Evolutionary conservation across 129 eudicot species (phyloP).

Genomic region (Tagetes patula): DNA sequence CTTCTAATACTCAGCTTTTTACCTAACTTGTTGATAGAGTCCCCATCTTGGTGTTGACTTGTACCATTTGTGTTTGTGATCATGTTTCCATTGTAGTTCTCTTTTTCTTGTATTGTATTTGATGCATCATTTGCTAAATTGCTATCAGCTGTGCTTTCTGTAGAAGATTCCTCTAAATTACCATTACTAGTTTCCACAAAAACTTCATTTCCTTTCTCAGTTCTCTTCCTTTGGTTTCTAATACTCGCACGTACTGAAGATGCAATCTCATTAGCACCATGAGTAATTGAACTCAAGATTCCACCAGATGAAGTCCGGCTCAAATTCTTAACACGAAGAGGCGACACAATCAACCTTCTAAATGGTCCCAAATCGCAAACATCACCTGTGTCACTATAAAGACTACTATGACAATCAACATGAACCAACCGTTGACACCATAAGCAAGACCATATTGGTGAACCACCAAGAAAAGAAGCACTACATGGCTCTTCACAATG

Average conservation of each 20-base stretch:
- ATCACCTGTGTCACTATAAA: slow-evolving; percentile 86
- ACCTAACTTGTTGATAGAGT: slow-evolving; percentile 44
- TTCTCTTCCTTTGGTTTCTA: slow-evolving; percentile 78
- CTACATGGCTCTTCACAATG: slow-evolving; percentile 96
- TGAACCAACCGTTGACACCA: slow-evolving; percentile 56
- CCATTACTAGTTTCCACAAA: slow-evolving; percentile 45
- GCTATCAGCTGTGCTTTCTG: slow-evolving; percentile 48
- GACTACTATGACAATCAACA: slow-evolving; percentile 82
- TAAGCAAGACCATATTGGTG: slow-evolving; percentile 74
- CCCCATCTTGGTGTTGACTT: slow-evolving; percentile 45
- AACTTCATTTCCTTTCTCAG: slow-evolving; percentile 51
- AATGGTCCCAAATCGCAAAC: slow-evolving; percentile 89
- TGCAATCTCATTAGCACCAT: slow-evolving; percentile 96
- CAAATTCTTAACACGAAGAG: slow-evolving; percentile 70
- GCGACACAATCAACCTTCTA: slow-evolving; percentile 79
- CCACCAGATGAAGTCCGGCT: slow-evolving; percentile 64
- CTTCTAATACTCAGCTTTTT: slow-evolving; percentile 48
- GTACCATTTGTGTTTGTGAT: slow-evolving; percentile 33
- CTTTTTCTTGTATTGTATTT: slow-evolving; percentile 51
- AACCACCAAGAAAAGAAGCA: slow-evolving; percentile 87
- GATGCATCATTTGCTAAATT: slow-evolving; percentile 42
- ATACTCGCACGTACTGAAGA: slow-evolving; percentile 94
- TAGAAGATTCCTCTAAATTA: slow-evolving; percentile 43
- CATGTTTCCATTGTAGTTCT: slow-evolving; percentile 39
- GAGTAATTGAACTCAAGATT: slow-evolving; percentile 78